A percentile compares a stretch with the other conserved stretches of the same genome.
Conservation (phyloP, 805 yeast genomes). For the Myxozyma vanderwaltii region DNA sequence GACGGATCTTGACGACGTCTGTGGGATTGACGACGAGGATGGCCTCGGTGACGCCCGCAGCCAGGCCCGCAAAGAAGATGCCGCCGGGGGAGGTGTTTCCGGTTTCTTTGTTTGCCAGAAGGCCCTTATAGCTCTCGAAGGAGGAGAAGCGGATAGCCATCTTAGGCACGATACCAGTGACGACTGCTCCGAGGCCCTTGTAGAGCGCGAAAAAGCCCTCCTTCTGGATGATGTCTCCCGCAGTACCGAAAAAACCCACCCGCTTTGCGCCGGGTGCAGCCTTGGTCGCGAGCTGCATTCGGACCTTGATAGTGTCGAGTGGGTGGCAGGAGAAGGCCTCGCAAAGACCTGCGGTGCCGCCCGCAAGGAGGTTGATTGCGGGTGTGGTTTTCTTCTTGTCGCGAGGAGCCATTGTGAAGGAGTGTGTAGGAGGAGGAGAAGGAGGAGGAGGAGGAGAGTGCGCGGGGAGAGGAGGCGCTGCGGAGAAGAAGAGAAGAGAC, state of each 20-base stretch:
- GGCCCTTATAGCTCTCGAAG: slow-evolving; percentile 80
- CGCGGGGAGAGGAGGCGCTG: not conserved
- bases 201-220: slow-evolving; percentile 86
- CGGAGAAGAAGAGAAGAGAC: not conserved
- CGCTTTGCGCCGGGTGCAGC: slow-evolving; percentile 55
- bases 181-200: slow-evolving; percentile 96
- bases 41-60: slow-evolving; percentile 97
- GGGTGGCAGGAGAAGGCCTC: slow-evolving; percentile 99
- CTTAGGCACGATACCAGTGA: slow-evolving; percentile 95
- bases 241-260: slow-evolving; percentile 86
- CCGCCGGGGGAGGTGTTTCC: slow-evolving; percentile 62
- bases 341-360: slow-evolving; percentile 95
- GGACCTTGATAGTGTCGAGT: slow-evolving; percentile 93
- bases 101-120: slow-evolving; percentile 49
- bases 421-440: no score
- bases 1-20: slow-evolving; percentile 94
- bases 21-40: slow-evolving; percentile 93
- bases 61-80: slow-evolving; percentile 89
- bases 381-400: slow-evolving; percentile 33
- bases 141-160: slow-evolving; percentile 97
- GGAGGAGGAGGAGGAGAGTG: not conserved
- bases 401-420: slow-evolving; percentile 21
- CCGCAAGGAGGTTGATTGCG: slow-evolving; percentile 54
- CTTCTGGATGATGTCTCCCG: slow-evolving; percentile 69
- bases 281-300: slow-evolving; percentile 88